Evolutionary conservation across 495 filamentous ascomycete genomes (phyloP).

Genomic region (Melanomma pulvis-pyrius): DNA sequence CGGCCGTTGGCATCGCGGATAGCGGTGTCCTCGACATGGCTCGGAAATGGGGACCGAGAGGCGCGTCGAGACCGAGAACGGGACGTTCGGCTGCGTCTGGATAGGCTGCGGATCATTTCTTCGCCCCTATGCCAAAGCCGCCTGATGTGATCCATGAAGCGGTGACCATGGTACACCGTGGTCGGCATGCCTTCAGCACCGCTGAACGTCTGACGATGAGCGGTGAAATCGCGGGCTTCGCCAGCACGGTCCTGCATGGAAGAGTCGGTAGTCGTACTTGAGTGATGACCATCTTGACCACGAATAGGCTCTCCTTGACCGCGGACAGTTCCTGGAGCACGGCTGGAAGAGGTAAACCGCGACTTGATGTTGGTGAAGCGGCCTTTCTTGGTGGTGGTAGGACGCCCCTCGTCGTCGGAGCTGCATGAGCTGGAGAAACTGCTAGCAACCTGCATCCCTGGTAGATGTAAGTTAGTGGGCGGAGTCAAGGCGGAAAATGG

Average conservation of each 20-base stretch:
- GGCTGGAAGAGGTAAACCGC: not conserved
- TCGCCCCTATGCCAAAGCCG: not conserved
- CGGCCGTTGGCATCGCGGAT: not conserved
- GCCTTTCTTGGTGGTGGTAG: not conserved
- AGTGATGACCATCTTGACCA: not conserved
- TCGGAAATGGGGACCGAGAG: not conserved
- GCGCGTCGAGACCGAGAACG: not conserved
- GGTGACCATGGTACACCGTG: not conserved
- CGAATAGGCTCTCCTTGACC: not conserved
- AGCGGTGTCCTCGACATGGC: not conserved
- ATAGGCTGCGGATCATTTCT: not conserved
- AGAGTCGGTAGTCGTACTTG: not conserved
- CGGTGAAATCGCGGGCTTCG: conserved; percentile 1
- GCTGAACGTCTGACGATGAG: conserved; percentile 8
- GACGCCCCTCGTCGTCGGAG: not conserved
- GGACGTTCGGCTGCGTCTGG: not conserved
- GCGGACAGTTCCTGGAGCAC: not conserved
- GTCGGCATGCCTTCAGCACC: conserved; percentile 11
- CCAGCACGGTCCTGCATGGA: conserved; percentile 10
- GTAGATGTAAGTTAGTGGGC: conserved; percentile 35
- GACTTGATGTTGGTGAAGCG: not conserved
- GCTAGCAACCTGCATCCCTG: conserved; percentile 29
- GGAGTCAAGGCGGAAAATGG: conserved; percentile 43
- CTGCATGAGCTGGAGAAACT: conserved; percentile 44
- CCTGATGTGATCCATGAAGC: not conserved